Evolutionary conservation across 2,329 filamentous ascomycete genomes (phyloP).

Genomic region (Ophiostoma ips): DNA sequence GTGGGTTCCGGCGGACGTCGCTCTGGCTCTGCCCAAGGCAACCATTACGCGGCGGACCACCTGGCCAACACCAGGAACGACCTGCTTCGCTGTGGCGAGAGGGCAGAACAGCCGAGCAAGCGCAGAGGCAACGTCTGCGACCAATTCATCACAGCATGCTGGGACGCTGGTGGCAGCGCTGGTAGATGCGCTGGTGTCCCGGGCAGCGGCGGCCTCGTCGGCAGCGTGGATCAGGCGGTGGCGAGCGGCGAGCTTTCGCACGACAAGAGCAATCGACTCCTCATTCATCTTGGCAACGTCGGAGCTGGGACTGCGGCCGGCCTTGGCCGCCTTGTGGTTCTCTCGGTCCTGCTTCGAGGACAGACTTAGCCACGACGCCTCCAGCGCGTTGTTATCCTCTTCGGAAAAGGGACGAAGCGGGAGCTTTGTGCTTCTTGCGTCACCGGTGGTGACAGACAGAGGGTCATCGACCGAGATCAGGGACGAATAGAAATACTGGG

Average conservation of each 20-base stretch:
- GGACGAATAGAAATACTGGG: constrained; percentile 79
- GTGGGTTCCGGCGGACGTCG: background rate
- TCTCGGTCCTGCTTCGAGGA: constrained; percentile 32
- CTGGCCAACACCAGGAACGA: constrained; percentile 27
- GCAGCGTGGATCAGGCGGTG: constrained; percentile 33
- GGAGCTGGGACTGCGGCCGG: constrained; percentile 20
- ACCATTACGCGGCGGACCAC: constrained; percentile 33
- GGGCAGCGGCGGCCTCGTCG: constrained; percentile 19
- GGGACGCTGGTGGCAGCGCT: constrained; percentile 16
- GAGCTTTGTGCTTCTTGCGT: constrained; percentile 28
- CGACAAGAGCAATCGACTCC: constrained; percentile 25
- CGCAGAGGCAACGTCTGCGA: constrained; percentile 32
- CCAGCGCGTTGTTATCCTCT: constrained; percentile 66
- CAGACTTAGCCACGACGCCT: constrained; percentile 61
- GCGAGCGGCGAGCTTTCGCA: constrained; percentile 29
- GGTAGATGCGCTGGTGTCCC: too few species aligned
- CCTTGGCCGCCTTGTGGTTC: constrained; percentile 29
- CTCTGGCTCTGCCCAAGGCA: constrained; percentile 10
- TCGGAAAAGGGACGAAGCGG: constrained; percentile 64
- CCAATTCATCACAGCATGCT: constrained; percentile 36
- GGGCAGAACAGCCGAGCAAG: constrained; percentile 37
- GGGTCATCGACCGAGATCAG: constrained; percentile 76
- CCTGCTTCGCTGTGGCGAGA: constrained; percentile 27
- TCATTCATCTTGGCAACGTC: constrained; percentile 20
- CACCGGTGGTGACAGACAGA: constrained; percentile 45